A percentile compares a stretch with the other conserved stretches of the same genome.
Conservation (phyloP, 1,284 basidiomycete species). For the Ustilago nuda region DNA sequence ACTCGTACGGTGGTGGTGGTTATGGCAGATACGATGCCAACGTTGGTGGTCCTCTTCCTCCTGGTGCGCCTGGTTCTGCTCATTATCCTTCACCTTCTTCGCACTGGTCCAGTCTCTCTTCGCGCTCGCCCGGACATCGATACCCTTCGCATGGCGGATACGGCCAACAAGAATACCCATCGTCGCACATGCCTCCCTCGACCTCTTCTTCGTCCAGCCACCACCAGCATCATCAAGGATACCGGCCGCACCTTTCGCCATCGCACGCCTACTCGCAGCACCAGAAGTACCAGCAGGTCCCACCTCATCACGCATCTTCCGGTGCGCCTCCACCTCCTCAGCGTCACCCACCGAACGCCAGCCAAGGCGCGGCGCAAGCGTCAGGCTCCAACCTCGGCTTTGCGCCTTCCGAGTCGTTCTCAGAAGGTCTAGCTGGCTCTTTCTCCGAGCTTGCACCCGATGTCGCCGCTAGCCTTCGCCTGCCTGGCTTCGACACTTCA, state of each 20-base stretch:
- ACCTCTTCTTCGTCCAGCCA: constrained; percentile 13
- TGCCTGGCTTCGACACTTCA: constrained; percentile 58
- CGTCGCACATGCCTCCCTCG: constrained; percentile 17
- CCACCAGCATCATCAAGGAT: constrained; percentile 32
- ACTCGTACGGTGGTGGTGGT: constrained; percentile 31
- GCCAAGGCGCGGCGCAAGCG: neutral
- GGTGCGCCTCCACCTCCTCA: constrained; percentile 11
- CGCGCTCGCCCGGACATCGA: constrained; percentile 34
- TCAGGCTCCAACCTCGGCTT: constrained; percentile 31
- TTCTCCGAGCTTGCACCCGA: constrained; percentile 51
- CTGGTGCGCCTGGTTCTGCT: constrained; percentile 14
- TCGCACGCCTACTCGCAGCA: constrained; percentile 27
- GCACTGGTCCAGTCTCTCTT: constrained; percentile 41
- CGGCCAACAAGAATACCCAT: constrained; percentile 28
- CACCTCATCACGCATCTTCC: constrained; percentile 20
- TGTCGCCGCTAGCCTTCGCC: constrained; percentile 41
- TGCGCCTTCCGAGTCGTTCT: constrained; percentile 22
- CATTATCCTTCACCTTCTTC: constrained; percentile 41
- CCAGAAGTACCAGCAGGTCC: constrained; percentile 25
- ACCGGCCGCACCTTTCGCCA: constrained; percentile 32
- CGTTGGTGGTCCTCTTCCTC: constrained; percentile 1
- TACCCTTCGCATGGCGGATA: constrained; percentile 39
- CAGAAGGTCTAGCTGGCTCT: constrained; percentile 39
- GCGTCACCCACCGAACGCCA: constrained; percentile 28
- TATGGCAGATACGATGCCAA: constrained; percentile 31